Conservation (phyloP, 306 rosid species). For the Delonix regia region DNA sequence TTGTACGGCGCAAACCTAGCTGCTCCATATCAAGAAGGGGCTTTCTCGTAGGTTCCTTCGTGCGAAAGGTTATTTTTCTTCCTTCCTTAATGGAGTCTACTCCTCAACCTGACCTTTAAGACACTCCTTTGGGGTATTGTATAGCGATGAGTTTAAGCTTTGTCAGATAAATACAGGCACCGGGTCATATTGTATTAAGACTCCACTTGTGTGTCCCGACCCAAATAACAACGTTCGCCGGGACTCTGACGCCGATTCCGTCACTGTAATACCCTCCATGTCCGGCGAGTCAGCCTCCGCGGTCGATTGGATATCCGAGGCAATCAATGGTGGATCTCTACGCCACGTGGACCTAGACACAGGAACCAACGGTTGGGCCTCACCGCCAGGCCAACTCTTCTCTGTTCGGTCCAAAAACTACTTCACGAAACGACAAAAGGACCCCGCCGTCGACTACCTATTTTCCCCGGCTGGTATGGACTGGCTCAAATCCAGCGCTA, state of each 20-base stretch:
- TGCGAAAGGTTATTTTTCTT: too few species aligned
- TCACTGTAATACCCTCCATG: constrained; percentile 25
- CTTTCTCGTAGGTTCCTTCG: too few species aligned
- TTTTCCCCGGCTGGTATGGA: constrained; percentile 80
- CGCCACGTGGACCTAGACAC: constrained; percentile 68
- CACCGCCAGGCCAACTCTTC: constrained; percentile 88
- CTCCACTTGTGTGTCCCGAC: constrained; percentile 53
- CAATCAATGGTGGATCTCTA: constrained; percentile 71
- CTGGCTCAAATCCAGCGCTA: constrained; percentile 78
- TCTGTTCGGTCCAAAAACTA: constrained; percentile 64
- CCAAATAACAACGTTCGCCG: constrained; percentile 37
- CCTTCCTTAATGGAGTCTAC: too few species aligned
- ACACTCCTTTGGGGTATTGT: neutral
- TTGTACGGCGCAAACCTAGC: too few species aligned
- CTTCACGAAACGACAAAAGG: constrained; percentile 57
- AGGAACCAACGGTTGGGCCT: constrained; percentile 91
- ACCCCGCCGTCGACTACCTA: constrained; percentile 75
- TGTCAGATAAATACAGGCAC: too few species aligned
- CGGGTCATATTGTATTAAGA: too few species aligned
- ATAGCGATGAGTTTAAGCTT: too few species aligned
- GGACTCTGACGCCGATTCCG: constrained; percentile 42
- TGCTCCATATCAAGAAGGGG: too few species aligned
- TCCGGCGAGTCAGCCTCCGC: constrained; percentile 40
- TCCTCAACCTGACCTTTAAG: too few species aligned
- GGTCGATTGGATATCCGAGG: constrained; percentile 59